Base-by-base conservation (phyloP, 2,329 filamentous ascomycete species). In the Cordyceps javanica region DNA sequence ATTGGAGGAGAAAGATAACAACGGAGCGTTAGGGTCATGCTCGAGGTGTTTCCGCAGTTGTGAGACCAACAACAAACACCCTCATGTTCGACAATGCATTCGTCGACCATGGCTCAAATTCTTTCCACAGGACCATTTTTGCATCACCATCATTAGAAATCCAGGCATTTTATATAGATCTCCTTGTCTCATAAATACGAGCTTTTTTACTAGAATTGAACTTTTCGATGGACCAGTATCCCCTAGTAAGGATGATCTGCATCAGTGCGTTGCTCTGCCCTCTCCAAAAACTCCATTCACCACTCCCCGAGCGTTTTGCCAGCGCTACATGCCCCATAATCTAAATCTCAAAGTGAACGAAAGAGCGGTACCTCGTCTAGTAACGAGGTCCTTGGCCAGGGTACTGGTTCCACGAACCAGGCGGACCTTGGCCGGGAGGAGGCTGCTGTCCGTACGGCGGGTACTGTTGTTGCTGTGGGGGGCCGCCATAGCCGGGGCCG, bases 301-400 rank as follows among this genome's bases (percentile, higher is more conserved):
- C 49, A 52, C 25, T 21, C 25, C 13, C 4, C 2, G 14, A 3
- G 13, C 26, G 2, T 1, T 28, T 28, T 34, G 19, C 14, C 19
- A 23, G 34, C 14, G 7, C 25, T 30, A 23, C 14, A 54, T n/a
- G 11, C 21, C 5, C n/a, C 13, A 16, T 8, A 16, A 19, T 11
- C 7, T 13, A 28, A 19, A 39, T 14, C 36, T 11, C 23, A 23
- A 16, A 30, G 23, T 23, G 11, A 41, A 30, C n/a, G 16, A 21
- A 16, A 30, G 6, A n/a, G 25, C 16, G 11, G 36, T 19, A 41
- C 11, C 32, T 44, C 39, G 39, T 26, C 34, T 60, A 71, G 59
- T 72, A 71, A n/a, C 69, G 65, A 44, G 68, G 72, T 49, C 65
- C 64, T 58, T 73, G 71, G 14, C 73, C 72, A n/a, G 71, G 71